These are phyloP conservation scores for Kappamyces sp. DNA, from an alignment of 192 early-diverging fungal species.

Conservation along the genomic window DNA sequence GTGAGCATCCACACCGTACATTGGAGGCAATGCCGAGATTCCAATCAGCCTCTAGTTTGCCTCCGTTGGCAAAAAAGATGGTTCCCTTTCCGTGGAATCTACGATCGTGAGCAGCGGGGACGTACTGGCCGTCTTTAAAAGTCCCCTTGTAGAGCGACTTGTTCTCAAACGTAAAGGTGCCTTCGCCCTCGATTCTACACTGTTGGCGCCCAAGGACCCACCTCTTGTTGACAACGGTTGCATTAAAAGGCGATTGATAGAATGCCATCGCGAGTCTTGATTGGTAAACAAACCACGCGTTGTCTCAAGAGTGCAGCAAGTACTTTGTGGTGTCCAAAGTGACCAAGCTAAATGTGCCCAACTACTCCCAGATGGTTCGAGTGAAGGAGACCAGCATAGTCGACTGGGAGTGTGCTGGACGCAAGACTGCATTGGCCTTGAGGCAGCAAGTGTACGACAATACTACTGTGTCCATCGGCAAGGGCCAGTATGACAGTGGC, in stretches of 20 bases:
- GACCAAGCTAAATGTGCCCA: no score
- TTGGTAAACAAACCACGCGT: no score
- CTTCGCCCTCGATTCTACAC: constrained; percentile 46
- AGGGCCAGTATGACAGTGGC: no score
- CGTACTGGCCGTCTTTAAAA: constrained; percentile 52
- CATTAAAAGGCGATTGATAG: constrained; percentile 35
- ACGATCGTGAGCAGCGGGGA: not conserved
- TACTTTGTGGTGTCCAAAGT: no score
- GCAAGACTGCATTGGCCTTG: no score
- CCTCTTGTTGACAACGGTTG: constrained; percentile 34
- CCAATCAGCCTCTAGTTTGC: constrained; percentile 50
- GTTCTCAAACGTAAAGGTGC: constrained; percentile 48
- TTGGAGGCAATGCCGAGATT: constrained; percentile 34
- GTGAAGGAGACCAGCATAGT: no score
- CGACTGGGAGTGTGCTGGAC: no score
- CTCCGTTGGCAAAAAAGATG: constrained; percentile 47
- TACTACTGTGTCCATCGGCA: no score
- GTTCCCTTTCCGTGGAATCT: constrained; percentile 55
- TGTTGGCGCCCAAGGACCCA: constrained; percentile 3
- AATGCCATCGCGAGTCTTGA: constrained; percentile 29
- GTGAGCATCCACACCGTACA: constrained; percentile 14
- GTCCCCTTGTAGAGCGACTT: constrained; percentile 51
- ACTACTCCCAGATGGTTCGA: no score
- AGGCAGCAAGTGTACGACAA: no score
- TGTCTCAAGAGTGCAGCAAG: no score